Conservation (phyloP, 106 monocot genomes). For the Allium fistulosum region DNA sequence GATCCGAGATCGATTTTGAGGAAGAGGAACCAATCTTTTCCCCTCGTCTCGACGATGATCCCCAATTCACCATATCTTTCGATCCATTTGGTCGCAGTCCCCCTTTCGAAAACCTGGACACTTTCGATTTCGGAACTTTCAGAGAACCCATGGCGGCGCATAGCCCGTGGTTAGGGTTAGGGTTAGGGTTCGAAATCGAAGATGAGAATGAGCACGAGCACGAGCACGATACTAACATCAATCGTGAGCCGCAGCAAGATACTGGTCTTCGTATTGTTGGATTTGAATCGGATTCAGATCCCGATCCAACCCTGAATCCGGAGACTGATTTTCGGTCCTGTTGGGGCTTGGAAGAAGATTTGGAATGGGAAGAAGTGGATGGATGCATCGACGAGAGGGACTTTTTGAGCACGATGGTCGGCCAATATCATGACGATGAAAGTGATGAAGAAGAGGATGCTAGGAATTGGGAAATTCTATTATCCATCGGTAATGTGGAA, state of each 20-base stretch:
- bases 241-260: not conserved
- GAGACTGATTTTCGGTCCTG: constrained; percentile 36
- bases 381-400: constrained; percentile 21
- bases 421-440: not conserved
- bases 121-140: not conserved
- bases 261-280: not conserved
- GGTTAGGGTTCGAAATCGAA: constrained; percentile 5
- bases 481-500: constrained; percentile 15
- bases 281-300: constrained; percentile 34
- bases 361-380: constrained; percentile 86
- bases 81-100: constrained; percentile 6
- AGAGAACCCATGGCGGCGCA: not conserved
- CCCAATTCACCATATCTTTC: not conserved
- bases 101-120: constrained; percentile 18
- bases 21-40: not conserved
- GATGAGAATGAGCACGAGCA: not conserved
- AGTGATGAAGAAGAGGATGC: constrained; percentile 15
- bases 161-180: not conserved
- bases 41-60: not conserved
- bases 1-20: not conserved
- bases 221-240: not conserved
- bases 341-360: constrained; percentile 29
- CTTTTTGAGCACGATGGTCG: not conserved
- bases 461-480: constrained; percentile 71
- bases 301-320: constrained; percentile 43